These are phyloP conservation scores for Kwoniella dendrophila DNA, from an alignment of 768 basidiomycete species.

Conservation along the genomic window DNA sequence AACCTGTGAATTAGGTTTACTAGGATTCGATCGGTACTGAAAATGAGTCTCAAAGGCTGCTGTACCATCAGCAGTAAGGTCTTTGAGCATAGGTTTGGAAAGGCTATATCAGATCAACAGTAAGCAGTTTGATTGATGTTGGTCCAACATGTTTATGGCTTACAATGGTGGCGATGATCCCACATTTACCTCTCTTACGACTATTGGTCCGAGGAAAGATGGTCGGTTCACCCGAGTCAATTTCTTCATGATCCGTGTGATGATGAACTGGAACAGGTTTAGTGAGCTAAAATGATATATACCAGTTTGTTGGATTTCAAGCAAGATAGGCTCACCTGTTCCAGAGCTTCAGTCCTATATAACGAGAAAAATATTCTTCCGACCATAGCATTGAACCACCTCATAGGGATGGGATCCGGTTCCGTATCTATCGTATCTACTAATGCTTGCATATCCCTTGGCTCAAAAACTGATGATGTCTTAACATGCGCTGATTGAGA, in stretches of 20 bases:
- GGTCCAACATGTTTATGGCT: conserved; percentile 11
- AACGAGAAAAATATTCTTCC: conserved; percentile 91
- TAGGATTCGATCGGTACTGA: conserved; percentile 44
- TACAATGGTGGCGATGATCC: conserved; percentile 71
- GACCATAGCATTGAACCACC: conserved; percentile 93
- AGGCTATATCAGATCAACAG: conserved; percentile 60
- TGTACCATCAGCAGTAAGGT: conserved; percentile 90
- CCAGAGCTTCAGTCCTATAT: conserved; percentile 79
- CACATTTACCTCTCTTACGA: conserved; percentile 84
- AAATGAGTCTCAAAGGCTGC: conserved; percentile 84
- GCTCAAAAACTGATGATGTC: conserved; percentile 66
- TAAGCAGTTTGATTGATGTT: background rate
- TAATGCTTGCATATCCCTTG: conserved; percentile 77
- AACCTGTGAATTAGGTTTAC: conserved; percentile 77
- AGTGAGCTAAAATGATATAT: background rate
- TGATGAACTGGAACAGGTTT: conserved; percentile 64
- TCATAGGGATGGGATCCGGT: conserved; percentile 93
- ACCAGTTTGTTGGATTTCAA: conserved; percentile 18
- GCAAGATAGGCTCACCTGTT: conserved; percentile 59
- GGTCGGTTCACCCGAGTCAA: conserved; percentile 88
- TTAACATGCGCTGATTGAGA: conserved; percentile 31
- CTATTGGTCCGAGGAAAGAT: conserved; percentile 77
- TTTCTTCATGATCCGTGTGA: conserved; percentile 88
- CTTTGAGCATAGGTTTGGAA: conserved; percentile 97
- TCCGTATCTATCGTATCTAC: conserved; percentile 85